A percentile compares a stretch with the other conserved stretches of the same genome.
These are phyloP conservation scores for Pseudogymnoascus sp. DNA, from an alignment of 2,329 filamentous ascomycete species.

Conservation along the genomic window DNA sequence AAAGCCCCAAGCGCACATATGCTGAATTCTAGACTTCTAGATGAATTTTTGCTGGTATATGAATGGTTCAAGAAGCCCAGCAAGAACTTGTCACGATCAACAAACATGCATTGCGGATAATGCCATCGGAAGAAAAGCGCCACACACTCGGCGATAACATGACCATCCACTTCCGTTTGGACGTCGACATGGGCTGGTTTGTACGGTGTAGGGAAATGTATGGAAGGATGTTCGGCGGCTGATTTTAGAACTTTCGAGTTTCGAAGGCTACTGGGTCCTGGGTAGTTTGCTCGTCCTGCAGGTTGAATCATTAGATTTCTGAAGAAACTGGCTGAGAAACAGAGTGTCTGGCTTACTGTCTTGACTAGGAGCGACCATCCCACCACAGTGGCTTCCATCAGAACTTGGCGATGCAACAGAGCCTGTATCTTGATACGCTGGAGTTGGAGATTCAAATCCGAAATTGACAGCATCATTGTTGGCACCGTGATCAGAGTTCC, in stretches of 20 bases:
- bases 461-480: not conserved
- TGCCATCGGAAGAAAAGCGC: constrained; percentile 17
- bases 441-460: not conserved
- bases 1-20: constrained; percentile 15
- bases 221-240: not conserved
- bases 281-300: not conserved
- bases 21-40: constrained; percentile 11
- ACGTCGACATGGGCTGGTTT: not conserved
- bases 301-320: not conserved
- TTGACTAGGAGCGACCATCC: not conserved
- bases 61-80: constrained; percentile 10
- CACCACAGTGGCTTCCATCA: not conserved
- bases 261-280: not conserved
- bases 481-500: not conserved
- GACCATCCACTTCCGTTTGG: not conserved
- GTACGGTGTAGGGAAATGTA: not conserved
- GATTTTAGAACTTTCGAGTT: not conserved
- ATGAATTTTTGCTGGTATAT: constrained; percentile 10
- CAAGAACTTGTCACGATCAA: constrained; percentile 17
- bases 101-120: constrained; percentile 14
- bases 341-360: not conserved
- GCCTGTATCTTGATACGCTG: not conserved
- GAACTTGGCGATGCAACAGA: not conserved
- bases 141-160: constrained; percentile 12
- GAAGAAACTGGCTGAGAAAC: not conserved